Base-by-base conservation (phyloP, 192 early-diverging fungal genomes). In the Gigaspora rosea region DNA sequence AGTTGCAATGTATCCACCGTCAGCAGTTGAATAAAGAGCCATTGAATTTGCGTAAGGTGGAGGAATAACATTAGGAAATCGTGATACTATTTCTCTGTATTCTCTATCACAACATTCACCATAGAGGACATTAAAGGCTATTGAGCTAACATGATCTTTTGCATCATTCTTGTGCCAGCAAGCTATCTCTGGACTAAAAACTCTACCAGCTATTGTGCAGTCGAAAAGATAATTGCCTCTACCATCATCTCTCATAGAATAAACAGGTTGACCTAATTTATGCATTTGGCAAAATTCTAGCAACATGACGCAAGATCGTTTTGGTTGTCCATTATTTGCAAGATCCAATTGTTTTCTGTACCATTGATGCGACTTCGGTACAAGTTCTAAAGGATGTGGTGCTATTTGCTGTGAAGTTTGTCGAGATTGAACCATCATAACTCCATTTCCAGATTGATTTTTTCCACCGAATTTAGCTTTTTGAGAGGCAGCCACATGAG, bases 261-360 rank as follows among this genome's bases (percentile, higher is more conserved):
- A 73, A 47, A 16, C 22, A 16, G 71, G 71, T 36, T 47, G 52
- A 22, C 54, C 71, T 22, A 58, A 73, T 73, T 59, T 73, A 59
- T 59, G 41, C 52, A 59, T 59, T 61, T 73, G 71, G 58, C 71
- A 73, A 46, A 73, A 73, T 47, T 73, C 71, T 10, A 73, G 22
- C 20, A 73, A 15, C n/a, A 59, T 41, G 4, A 73, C 71, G 20
- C 71, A 73, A 35, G 57, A 16, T 47, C 71, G 18, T 20, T 73
- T 73, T 3, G 9, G 2, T 73, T 57, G n/a, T 6, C 67, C 48
- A 51, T 22, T 69, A 33, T 5, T 69, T 48, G 67, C 48, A 13
- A 11, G 67, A 4, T 15, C 20, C 2, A 5, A 3, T 50, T 69
- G 67, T 51, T 47, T 69, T 4, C 49, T 2, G 12, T 69, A 69